Evolutionary conservation across 805 yeast species (phyloP).

Genomic region (Kodamaea laetipori): DNA sequence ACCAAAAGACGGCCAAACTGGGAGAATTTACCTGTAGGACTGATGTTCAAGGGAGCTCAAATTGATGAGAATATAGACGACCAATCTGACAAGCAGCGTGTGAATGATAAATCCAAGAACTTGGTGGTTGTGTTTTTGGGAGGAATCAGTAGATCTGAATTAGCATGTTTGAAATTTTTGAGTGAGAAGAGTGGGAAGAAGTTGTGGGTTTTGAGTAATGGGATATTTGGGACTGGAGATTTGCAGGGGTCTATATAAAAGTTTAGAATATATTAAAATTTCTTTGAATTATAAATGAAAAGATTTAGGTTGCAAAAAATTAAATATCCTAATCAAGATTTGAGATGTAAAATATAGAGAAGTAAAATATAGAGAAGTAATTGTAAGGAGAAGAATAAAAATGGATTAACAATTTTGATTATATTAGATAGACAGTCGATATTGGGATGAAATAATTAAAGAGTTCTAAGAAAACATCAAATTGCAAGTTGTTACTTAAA

Average conservation of each 20-base stretch:
- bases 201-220: constrained; percentile 44
- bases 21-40: constrained; percentile 44
- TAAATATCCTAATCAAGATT: too few species aligned
- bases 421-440: too few species aligned
- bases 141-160: constrained; percentile 84
- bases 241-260: constrained; percentile 1
- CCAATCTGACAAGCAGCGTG: constrained; percentile 10
- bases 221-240: constrained; percentile 9
- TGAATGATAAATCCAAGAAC: constrained; percentile 20
- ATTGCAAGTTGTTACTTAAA: too few species aligned
- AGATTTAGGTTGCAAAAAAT: too few species aligned
- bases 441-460: too few species aligned
- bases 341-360: too few species aligned
- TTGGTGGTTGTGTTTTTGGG: constrained; percentile 66
- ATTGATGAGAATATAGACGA: constrained; percentile 39
- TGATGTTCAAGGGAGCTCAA: constrained; percentile 44
- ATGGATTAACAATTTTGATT: too few species aligned
- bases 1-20: constrained; percentile 43
- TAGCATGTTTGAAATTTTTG: constrained; percentile 68
- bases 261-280: too few species aligned
- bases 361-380: too few species aligned
- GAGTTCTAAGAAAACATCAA: too few species aligned
- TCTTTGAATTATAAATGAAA: too few species aligned
- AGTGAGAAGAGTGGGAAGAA: constrained; percentile 48
- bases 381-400: too few species aligned